Base-by-base conservation (phyloP, 2,329 filamentous ascomycete species). In the Exophiala sp. region DNA sequence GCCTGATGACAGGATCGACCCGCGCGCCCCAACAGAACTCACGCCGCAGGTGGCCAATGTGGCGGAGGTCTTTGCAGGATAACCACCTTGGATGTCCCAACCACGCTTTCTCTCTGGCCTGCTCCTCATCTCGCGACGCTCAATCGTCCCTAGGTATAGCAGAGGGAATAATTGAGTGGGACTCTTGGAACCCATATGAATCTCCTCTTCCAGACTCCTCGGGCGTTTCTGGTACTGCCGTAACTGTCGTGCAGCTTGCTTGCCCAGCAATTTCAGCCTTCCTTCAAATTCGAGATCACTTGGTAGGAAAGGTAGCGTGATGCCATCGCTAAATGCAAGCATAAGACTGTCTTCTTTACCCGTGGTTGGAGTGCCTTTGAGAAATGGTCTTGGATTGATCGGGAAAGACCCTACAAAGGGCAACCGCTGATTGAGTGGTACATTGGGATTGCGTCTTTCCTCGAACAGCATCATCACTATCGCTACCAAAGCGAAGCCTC, bases 391-490 rank as follows among this genome's bases (percentile, higher is more conserved):
- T 2, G 61, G 61, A 34, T 63, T 63, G 8, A 63, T 52, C 0
- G 61, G 61, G 36, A 62, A 63, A n/a, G 59, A 61, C 10, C 59
- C 61, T n/a, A 60, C 54, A 34, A 63, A 63, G 33, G 59, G 57
- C 16, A 53, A 49, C 1, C 59, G 51, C 12, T 58, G 38, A 18
- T 55, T 21, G 2, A 43, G 9, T 40, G 59, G 40, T 7, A 60
- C 34, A 14, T 57, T 11, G 4, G 59, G 59, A 47, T 60, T 35
- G 38, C 52, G 57, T 20, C 33, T 29, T 45, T 63, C 61, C 41
- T 63, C 52, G 14, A 63, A 49, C 3, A 52, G 20, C 61, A 63
- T 63, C 61, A 63, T 63, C 2, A 57, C 59, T 40, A 63, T 24
- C 1, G 59, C 59, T 3, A 63, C 61, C 18, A 63, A 45, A 5